Evolutionary conservation across 345 rosid species (phyloP).

Genomic region (Laguncularia racemosa): DNA sequence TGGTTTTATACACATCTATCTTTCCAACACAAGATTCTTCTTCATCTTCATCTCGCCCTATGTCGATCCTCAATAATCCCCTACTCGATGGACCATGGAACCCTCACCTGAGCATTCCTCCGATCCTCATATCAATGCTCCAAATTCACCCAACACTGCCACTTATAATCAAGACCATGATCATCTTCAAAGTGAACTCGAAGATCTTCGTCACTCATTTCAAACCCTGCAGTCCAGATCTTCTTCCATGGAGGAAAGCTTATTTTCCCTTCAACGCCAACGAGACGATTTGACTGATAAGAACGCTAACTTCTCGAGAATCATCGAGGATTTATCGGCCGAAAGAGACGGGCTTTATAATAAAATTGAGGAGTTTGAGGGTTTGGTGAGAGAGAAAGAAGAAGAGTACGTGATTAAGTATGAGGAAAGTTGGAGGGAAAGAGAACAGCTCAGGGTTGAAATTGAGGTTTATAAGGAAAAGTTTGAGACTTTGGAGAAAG

Average conservation of each 20-base stretch:
- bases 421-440: constrained; percentile 21
- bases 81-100: constrained; percentile 41
- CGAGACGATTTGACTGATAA: constrained; percentile 32
- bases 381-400: constrained; percentile 20
- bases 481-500: constrained; percentile 31
- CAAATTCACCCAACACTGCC: constrained; percentile 9
- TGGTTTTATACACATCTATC: constrained; percentile 1
- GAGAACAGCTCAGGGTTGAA: constrained; percentile 28
- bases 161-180: constrained; percentile 7
- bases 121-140: constrained; percentile 13
- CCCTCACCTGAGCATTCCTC: constrained; percentile 13
- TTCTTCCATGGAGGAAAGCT: constrained; percentile 28
- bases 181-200: constrained; percentile 24
- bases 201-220: constrained; percentile 27
- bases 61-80: background rate
- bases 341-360: constrained; percentile 38
- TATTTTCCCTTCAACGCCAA: constrained; percentile 17
- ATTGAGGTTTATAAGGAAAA: constrained; percentile 25
- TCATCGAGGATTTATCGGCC: constrained; percentile 18
- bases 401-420: constrained; percentile 20
- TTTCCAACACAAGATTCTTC: background rate
- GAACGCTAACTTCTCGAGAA: constrained; percentile 15
- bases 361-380: constrained; percentile 21
- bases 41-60: background rate
- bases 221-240: constrained; percentile 20